Evolutionary conservation across 2,329 filamentous ascomycete species (phyloP).

Genomic region (Verticillium albo-atrum): DNA sequence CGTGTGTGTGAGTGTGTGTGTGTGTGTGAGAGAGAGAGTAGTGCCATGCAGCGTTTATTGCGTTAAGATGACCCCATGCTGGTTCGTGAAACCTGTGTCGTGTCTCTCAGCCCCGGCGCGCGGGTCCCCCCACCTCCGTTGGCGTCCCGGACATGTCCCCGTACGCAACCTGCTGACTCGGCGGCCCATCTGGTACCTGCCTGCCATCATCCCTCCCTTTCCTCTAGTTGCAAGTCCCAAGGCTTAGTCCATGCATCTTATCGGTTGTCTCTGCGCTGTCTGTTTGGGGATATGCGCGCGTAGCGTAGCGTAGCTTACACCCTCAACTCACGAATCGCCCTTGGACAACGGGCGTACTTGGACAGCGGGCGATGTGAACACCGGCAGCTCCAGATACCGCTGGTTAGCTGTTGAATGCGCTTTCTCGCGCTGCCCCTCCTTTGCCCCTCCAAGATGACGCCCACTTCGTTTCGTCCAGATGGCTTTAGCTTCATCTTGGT

Average conservation of each 20-base stretch:
- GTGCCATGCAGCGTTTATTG: too few relatives aligned
- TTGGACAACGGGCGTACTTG: background rate
- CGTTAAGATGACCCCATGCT: constrained; percentile 8
- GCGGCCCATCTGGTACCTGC: too few relatives aligned
- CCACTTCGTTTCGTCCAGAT: background rate
- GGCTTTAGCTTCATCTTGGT: too few relatives aligned
- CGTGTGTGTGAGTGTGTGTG: too few relatives aligned
- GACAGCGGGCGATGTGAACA: background rate
- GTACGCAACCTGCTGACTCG: background rate
- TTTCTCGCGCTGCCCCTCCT: background rate
- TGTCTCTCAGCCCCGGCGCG: background rate
- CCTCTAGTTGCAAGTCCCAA: background rate
- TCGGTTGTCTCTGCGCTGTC: background rate
- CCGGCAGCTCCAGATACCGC: background rate
- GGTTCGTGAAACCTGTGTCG: too few relatives aligned
- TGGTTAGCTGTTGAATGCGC: background rate
- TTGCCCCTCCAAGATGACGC: background rate
- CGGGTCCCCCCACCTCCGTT: background rate
- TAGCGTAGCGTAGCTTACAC: background rate
- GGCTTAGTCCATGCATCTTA: background rate
- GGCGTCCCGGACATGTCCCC: background rate
- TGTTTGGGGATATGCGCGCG: background rate
- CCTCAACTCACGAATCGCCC: background rate
- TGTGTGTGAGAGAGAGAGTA: too few relatives aligned
- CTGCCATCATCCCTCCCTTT: too few relatives aligned